Evolutionary conservation across 2,329 filamentous ascomycete genomes (phyloP).

Genomic region (Sordariomycetes sp.): DNA sequence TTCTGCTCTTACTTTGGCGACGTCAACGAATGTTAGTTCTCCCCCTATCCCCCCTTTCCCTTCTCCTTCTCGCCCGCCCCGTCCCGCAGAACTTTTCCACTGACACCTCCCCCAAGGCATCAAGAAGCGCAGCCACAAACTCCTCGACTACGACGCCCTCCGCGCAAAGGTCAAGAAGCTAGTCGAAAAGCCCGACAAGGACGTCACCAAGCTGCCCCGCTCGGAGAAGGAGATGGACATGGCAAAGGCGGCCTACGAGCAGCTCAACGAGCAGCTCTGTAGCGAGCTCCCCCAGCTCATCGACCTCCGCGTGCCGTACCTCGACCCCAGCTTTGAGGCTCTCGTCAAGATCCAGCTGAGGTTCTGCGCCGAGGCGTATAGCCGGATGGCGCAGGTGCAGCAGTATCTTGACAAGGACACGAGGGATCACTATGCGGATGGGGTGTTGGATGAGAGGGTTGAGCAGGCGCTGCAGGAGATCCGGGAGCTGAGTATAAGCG

Average conservation of each 20-base stretch:
- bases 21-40: constrained; percentile 75
- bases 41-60: background rate
- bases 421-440: constrained; percentile 88
- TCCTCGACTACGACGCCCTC: constrained; percentile 94
- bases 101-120: constrained; percentile 46
- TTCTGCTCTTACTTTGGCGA: constrained; percentile 99
- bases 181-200: constrained; percentile 97
- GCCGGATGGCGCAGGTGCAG: constrained; percentile 96
- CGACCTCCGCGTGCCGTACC: constrained; percentile 89
- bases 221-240: constrained; percentile 95
- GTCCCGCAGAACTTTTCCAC: constrained; percentile 5
- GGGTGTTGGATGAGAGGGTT: constrained; percentile 79
- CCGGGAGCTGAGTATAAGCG: constrained; percentile 83
- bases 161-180: constrained; percentile 94
- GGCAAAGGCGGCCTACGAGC: constrained; percentile 85
- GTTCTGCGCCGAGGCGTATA: constrained; percentile 97
- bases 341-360: constrained; percentile 96
- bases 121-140: constrained; percentile 97
- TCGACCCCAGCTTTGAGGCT: constrained; percentile 94
- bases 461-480: constrained; percentile 97
- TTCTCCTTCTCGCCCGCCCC: background rate
- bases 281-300: constrained; percentile 90
- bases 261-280: constrained; percentile 91
- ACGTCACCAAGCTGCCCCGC: constrained; percentile 87
- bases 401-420: constrained; percentile 95